Evolutionary conservation across 768 basidiomycete species (phyloP).

Genomic region (Dioszegia crocea): DNA sequence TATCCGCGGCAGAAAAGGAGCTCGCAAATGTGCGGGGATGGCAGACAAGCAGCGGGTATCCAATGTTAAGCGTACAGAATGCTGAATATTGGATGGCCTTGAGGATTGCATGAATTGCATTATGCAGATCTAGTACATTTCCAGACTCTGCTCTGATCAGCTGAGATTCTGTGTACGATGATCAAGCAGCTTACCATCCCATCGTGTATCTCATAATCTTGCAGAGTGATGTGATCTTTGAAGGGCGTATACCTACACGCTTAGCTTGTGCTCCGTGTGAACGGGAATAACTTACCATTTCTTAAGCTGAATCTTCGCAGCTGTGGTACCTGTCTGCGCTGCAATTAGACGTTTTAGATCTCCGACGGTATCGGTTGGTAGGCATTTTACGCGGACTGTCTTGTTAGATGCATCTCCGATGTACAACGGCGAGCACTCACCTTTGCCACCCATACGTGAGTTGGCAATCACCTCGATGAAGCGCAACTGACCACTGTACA

Average conservation of each 20-base stretch:
- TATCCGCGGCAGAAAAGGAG: no score
- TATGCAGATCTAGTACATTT: conserved; percentile 43
- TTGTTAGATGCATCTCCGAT: not conserved
- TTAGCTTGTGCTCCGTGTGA: not conserved
- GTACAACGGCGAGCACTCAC: conserved; percentile 50
- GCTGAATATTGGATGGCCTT: no score
- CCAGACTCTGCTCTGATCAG: conserved; percentile 44
- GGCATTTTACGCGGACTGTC: conserved; percentile 87
- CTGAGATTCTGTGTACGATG: not conserved
- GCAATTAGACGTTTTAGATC: conserved; percentile 96
- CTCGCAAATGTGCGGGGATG: no score
- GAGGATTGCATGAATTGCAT: no score
- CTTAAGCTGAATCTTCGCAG: conserved; percentile 83
- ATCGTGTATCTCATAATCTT: conserved; percentile 51
- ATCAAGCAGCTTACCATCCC: conserved; percentile 47
- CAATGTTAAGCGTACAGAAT: no score
- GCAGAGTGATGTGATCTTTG: conserved; percentile 70
- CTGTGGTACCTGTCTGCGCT: conserved; percentile 87
- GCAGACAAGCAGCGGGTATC: no score
- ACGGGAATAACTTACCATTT: conserved; percentile 68
- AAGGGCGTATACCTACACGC: conserved; percentile 79
- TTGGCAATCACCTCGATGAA: conserved; percentile 78
- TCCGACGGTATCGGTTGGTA: conserved; percentile 88
- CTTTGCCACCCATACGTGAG: conserved; percentile 91
- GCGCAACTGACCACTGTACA: conserved; percentile 1